phyloP scores from a whole-genome alignment of 805 yeast genomes.

The Ogataea trehaloabstinens region DNA sequence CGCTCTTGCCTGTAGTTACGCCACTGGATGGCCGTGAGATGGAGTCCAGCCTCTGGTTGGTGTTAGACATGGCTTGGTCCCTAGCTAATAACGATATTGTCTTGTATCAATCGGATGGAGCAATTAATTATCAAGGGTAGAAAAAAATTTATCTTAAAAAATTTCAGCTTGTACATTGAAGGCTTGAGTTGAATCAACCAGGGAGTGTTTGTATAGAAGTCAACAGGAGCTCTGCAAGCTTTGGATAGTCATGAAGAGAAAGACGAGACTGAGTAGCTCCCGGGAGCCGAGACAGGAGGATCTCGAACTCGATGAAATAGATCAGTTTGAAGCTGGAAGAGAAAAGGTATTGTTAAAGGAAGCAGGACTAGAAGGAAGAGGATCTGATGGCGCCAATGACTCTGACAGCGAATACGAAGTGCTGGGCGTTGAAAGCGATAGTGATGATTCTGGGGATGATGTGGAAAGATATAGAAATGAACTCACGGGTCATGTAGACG shows the following conservation, averaged over 20 bases:
- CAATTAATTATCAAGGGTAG: too few relatives aligned
- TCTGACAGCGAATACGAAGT: constrained; percentile 35
- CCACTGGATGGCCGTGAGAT: constrained; percentile 30
- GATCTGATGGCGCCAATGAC: constrained; percentile 24
- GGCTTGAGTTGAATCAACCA: too few relatives aligned
- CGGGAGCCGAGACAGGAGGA: constrained; percentile 29
- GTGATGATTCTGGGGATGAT: constrained; percentile 45
- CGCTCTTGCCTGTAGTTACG: constrained; percentile 21
- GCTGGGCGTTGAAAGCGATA: constrained; percentile 34
- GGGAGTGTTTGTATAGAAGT: too few relatives aligned
- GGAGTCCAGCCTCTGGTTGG: constrained; percentile 36
- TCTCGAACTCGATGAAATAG: constrained; percentile 63
- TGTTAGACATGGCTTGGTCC: constrained; percentile 17
- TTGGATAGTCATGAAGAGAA: not conserved
- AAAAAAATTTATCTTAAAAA: too few relatives aligned
- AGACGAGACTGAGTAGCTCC: not conserved
- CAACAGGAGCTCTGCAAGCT: too few relatives aligned
- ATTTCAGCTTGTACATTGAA: too few relatives aligned
- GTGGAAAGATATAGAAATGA: constrained; percentile 34
- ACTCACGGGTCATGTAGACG: constrained; percentile 43
- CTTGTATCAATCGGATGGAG: not conserved
- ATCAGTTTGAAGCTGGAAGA: constrained; percentile 58
- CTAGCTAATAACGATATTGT: not conserved
- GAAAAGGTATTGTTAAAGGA: constrained; percentile 56
- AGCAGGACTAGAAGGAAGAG: constrained; percentile 42